Percentiles rank a stretch among this genome's conserved stretches.
Conservation (phyloP, 345 rosid genomes). For the Citrus medica region DNA sequence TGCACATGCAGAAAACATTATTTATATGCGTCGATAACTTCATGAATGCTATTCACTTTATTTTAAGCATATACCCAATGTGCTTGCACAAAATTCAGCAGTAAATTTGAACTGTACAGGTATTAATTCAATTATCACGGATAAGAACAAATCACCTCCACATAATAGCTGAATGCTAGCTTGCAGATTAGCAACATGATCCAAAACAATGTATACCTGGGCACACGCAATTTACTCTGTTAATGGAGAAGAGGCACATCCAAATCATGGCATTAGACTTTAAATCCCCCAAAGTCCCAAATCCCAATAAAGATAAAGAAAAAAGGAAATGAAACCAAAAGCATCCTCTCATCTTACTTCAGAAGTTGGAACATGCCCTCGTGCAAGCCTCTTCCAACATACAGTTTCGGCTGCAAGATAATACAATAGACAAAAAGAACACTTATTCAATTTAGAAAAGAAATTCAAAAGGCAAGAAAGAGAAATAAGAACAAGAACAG, state of each 20-base stretch:
- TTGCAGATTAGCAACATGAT: conserved; percentile 83
- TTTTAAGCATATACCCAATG: background rate
- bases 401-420: conserved; percentile 75
- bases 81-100: background rate
- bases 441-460: conserved; percentile 1
- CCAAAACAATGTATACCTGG: conserved; percentile 96
- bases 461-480: background rate
- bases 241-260: conserved; percentile 3
- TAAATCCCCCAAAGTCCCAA: background rate
- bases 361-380: conserved; percentile 82
- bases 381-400: conserved; percentile 97
- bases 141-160: conserved; percentile 61
- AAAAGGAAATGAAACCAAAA: conserved; percentile 9
- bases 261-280: conserved; percentile 3
- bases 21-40: background rate
- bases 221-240: conserved; percentile 15
- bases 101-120: background rate
- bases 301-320: background rate
- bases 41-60: conserved; percentile 2
- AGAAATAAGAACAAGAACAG: background rate
- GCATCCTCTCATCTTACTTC: conserved; percentile 52
- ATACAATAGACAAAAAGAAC: background rate
- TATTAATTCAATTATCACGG: conserved; percentile 9
- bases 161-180: conserved; percentile 96
- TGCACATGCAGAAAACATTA: background rate